Evolutionary conservation across 2,329 filamentous ascomycete species (phyloP).

Genomic region (Xylariales sp.): DNA sequence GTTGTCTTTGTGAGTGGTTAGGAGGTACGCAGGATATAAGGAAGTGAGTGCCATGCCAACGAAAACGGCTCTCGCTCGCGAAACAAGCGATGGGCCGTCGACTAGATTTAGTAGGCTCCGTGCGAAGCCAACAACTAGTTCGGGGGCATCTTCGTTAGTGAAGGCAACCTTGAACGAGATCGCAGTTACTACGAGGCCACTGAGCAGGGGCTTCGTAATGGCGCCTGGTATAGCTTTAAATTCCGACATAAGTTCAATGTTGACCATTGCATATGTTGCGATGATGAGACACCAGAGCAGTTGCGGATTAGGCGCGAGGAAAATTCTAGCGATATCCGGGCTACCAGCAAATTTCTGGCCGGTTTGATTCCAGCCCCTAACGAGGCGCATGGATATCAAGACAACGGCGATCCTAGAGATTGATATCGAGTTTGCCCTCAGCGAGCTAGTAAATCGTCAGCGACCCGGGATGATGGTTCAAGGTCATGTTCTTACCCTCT

Average conservation of each 20-base stretch:
- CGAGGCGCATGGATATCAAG: slow-evolving; percentile 59
- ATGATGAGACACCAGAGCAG: slow-evolving; percentile 72
- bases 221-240: slow-evolving; percentile 38
- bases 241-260: slow-evolving; percentile 37
- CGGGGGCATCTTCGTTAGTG: slow-evolving; percentile 80
- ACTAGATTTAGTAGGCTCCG: slow-evolving; percentile 35
- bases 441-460: background rate
- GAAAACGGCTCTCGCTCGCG: slow-evolving; percentile 47
- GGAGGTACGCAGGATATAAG: slow-evolving; percentile 34
- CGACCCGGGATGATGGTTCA: background rate
- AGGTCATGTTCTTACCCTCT: slow-evolving; percentile 28
- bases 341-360: slow-evolving; percentile 94
- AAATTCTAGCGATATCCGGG: slow-evolving; percentile 74
- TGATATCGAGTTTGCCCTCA: slow-evolving; percentile 13
- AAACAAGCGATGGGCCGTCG: slow-evolving; percentile 40
- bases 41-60: slow-evolving; percentile 37
- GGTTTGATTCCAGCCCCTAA: slow-evolving; percentile 89
- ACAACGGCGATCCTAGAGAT: slow-evolving; percentile 37
- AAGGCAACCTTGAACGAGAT: slow-evolving; percentile 88
- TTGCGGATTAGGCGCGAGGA: slow-evolving; percentile 58
- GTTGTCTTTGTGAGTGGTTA: slow-evolving; percentile 20
- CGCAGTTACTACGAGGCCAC: slow-evolving; percentile 46
- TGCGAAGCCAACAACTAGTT: slow-evolving; percentile 57
- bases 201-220: slow-evolving; percentile 35
- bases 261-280: slow-evolving; percentile 61